These are phyloP conservation scores for Candida sonorensis DNA, from an alignment of 805 yeast genomes.

Conservation along the genomic window DNA sequence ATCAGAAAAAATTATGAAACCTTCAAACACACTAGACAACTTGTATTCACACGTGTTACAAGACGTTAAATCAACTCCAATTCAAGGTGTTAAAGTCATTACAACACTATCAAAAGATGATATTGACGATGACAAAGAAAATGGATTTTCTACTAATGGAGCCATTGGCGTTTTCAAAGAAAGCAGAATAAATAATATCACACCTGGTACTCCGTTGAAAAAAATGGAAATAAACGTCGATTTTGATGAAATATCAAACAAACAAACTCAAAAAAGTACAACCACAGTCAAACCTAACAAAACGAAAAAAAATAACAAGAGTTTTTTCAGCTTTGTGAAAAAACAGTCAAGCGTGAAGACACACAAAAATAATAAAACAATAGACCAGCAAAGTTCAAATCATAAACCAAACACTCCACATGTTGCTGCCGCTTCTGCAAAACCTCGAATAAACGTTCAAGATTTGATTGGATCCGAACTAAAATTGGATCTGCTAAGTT, in stretches of 20 bases:
- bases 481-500: constrained; percentile 60
- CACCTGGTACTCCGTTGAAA: constrained; percentile 66
- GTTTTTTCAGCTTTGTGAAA: too few species aligned
- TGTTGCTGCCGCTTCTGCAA: too few species aligned
- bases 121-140: constrained; percentile 13
- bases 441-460: background rate
- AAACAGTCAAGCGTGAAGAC: too few species aligned
- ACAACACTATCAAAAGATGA: constrained; percentile 10
- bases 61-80: constrained; percentile 26
- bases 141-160: constrained; percentile 46
- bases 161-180: constrained; percentile 42
- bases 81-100: constrained; percentile 26
- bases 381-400: too few species aligned
- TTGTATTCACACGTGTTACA: constrained; percentile 20
- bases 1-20: background rate
- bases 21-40: constrained; percentile 17
- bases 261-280: background rate
- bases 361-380: too few species aligned
- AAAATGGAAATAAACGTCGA: constrained; percentile 39
- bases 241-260: too few species aligned
- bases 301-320: too few species aligned
- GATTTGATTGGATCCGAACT: constrained; percentile 7
- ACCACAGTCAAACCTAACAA: too few species aligned
- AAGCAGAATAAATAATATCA: constrained; percentile 35
- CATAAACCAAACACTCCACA: background rate